Evolutionary conservation across 2,329 filamentous ascomycete genomes (phyloP).

Genomic region (Orbilia blumenaviensis): DNA sequence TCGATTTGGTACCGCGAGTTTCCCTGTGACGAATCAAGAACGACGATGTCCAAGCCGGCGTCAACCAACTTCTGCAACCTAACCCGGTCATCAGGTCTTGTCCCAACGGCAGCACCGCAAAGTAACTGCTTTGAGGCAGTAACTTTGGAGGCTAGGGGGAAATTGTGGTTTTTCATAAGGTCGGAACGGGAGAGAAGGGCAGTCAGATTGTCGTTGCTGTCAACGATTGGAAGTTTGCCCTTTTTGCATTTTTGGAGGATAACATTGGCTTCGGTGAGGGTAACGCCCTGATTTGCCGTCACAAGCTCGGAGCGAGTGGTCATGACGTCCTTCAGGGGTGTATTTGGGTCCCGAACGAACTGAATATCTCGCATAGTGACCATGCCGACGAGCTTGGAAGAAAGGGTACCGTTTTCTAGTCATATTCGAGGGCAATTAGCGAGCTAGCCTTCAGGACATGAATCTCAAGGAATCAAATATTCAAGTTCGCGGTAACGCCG

Average conservation of each 20-base stretch:
- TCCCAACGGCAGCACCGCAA: constrained; percentile 93
- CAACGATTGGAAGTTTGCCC: constrained; percentile 94
- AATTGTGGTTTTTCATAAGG: constrained; percentile 98
- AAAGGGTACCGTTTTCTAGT: constrained; percentile 87
- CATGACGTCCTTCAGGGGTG: constrained; percentile 89
- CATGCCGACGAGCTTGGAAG: constrained; percentile 95
- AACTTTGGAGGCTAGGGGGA: constrained; percentile 94
- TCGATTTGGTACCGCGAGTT: constrained; percentile 99
- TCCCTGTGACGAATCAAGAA: constrained; percentile 95
- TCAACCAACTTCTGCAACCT: constrained; percentile 88
- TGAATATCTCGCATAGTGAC: constrained; percentile 98
- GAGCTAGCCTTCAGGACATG: not conserved
- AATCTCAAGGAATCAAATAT: not conserved
- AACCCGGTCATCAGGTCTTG: constrained; percentile 88
- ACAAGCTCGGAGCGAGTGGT: constrained; percentile 79
- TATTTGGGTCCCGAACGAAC: constrained; percentile 80
- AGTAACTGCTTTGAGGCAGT: constrained; percentile 97
- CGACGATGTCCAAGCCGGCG: constrained; percentile 91
- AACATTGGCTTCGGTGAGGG: constrained; percentile 85
- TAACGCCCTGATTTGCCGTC: constrained; percentile 84
- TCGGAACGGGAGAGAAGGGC: constrained; percentile 94
- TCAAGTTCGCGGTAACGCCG: constrained; percentile 1
- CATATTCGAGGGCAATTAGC: constrained; percentile 56
- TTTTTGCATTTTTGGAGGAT: constrained; percentile 97
- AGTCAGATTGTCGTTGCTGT: constrained; percentile 82